A percentile compares a stretch with the other conserved stretches of the same genome.
These are phyloP conservation scores for Diaporthe caulivora DNA, from an alignment of 2,329 filamentous ascomycete species.

Conservation along the genomic window DNA sequence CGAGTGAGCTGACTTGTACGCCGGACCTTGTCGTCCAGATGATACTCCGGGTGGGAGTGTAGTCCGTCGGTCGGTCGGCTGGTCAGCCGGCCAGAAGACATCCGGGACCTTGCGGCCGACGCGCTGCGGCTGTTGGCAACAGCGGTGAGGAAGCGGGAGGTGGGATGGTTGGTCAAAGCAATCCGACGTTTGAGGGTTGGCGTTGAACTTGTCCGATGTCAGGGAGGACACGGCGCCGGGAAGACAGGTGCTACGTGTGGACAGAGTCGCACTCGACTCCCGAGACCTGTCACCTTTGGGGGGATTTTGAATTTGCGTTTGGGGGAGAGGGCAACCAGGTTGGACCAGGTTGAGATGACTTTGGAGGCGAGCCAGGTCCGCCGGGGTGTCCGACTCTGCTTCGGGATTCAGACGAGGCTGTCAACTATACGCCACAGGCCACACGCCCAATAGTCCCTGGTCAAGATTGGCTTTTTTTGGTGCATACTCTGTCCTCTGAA, in stretches of 20 bases:
- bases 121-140: neutral
- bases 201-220: slow-evolving; percentile 29
- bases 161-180: slow-evolving; percentile 7
- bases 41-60: neutral
- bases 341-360: slow-evolving; percentile 20
- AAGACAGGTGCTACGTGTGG: neutral
- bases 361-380: neutral
- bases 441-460: neutral
- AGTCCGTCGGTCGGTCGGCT: slow-evolving; percentile 6
- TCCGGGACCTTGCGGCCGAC: slow-evolving; percentile 9
- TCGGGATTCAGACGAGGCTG: neutral
- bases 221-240: neutral
- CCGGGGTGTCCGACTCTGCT: slow-evolving; percentile 19
- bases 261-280: slow-evolving; percentile 24
- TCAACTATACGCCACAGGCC: neutral
- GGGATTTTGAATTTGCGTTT: slow-evolving; percentile 11
- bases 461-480: neutral
- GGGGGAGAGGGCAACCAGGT: neutral
- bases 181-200: slow-evolving; percentile 21
- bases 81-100: neutral
- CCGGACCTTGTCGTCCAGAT: neutral
- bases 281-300: slow-evolving; percentile 26
- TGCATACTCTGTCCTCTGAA: neutral
- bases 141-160: slow-evolving; percentile 10
- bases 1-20: neutral